Evolutionary conservation across 495 filamentous ascomycete genomes (phyloP).

Genomic region (Penicillium alfredii): DNA sequence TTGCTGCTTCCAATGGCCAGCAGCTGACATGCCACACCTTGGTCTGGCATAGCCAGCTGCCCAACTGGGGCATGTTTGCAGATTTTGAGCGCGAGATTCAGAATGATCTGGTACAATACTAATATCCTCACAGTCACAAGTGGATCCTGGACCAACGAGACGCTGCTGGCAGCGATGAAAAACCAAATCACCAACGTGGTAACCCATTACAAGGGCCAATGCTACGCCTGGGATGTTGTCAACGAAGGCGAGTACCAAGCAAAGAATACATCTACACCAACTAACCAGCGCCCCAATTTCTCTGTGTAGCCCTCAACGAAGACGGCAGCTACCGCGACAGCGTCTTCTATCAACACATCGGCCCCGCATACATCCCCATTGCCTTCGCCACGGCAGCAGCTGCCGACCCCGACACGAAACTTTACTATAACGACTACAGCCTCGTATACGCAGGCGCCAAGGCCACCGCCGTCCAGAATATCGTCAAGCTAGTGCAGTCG

Average conservation of each 20-base stretch:
- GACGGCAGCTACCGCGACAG: slow-evolving; percentile 40
- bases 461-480: slow-evolving; percentile 36
- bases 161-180: slow-evolving; percentile 46
- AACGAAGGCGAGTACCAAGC: slow-evolving; percentile 30
- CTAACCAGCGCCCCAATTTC: slow-evolving; percentile 4
- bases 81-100: too few species aligned
- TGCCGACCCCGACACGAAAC: slow-evolving; percentile 43
- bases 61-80: slow-evolving; percentile 43
- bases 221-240: slow-evolving; percentile 40
- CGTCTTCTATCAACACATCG: slow-evolving; percentile 39
- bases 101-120: too few species aligned
- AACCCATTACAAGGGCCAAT: slow-evolving; percentile 51
- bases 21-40: slow-evolving; percentile 53
- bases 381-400: slow-evolving; percentile 43
- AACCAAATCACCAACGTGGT: slow-evolving; percentile 49
- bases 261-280: background rate
- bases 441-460: slow-evolving; percentile 51
- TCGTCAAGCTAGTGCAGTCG: slow-evolving; percentile 49
- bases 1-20: slow-evolving; percentile 50
- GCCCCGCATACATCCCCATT: slow-evolving; percentile 41
- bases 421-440: slow-evolving; percentile 69
- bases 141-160: slow-evolving; percentile 49
- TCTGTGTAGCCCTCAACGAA: slow-evolving; percentile 41
- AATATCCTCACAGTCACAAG: slow-evolving; percentile 32
- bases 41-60: slow-evolving; percentile 58